Evolutionary conservation across 768 basidiomycete genomes (phyloP).

Genomic region (Tricholoma matsutake): DNA sequence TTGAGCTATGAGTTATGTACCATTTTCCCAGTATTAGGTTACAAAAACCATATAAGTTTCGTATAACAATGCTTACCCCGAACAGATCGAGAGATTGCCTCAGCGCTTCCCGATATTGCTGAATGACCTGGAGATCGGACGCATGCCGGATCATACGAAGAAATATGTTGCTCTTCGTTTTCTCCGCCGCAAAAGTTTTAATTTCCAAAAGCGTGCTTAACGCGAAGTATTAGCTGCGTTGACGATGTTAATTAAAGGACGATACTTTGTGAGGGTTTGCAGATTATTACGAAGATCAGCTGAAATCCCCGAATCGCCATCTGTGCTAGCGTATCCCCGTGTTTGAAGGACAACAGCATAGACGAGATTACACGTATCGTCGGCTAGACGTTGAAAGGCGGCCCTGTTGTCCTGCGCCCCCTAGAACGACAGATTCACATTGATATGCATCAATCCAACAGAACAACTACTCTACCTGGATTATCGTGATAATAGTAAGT

Average conservation of each 20-base stretch:
- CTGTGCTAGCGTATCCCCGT: constrained; percentile 9
- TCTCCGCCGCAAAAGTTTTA: constrained; percentile 14
- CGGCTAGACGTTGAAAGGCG: constrained; percentile 19
- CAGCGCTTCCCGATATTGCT: constrained; percentile 15
- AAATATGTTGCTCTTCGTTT: constrained; percentile 8
- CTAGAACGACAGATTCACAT: constrained; percentile 5
- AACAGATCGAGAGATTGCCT: constrained; percentile 25
- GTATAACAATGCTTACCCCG: constrained; percentile 14
- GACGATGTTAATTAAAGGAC: background rate
- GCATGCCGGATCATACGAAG: constrained; percentile 13
- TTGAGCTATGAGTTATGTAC: background rate
- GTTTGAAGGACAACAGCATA: constrained; percentile 15
- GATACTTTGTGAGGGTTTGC: constrained; percentile 13
- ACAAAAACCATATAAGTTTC: background rate
- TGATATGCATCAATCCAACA: no score
- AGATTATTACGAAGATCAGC: constrained; percentile 8
- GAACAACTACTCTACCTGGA: constrained; percentile 13
- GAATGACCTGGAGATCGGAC: constrained; percentile 16
- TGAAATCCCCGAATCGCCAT: constrained; percentile 3
- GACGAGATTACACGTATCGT: constrained; percentile 21
- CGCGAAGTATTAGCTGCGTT: background rate
- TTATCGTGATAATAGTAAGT: constrained; percentile 14
- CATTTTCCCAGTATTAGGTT: background rate
- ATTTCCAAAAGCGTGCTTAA: constrained; percentile 17
- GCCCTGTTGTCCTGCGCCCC: constrained; percentile 21